Percentiles rank a stretch among this genome's conserved stretches.
These are phyloP conservation scores for Pleodorina starrii DNA, from an alignment of 139 green algal genomes.

Conservation along the genomic window DNA sequence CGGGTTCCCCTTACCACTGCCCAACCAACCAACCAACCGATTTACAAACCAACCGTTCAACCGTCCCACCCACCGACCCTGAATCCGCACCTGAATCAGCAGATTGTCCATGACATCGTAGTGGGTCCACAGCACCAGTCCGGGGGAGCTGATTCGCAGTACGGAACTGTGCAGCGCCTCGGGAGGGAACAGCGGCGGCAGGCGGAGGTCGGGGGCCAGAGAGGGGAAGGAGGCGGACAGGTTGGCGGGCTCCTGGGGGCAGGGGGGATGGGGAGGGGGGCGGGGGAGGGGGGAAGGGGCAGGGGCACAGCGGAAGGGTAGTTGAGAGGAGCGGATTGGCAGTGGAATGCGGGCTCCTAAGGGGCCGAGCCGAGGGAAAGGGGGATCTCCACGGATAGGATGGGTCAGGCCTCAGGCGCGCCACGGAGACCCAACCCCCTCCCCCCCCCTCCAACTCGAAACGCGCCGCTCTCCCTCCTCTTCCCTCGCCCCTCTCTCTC, in stretches of 20 bases:
- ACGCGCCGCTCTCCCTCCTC: background rate
- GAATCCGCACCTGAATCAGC: constrained; percentile 69
- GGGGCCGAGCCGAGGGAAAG: no score
- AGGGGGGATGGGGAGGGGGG: background rate
- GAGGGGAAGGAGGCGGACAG: constrained; percentile 65
- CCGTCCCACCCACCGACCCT: no score
- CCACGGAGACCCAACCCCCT: background rate
- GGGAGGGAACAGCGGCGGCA: constrained; percentile 52
- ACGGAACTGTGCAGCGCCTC: constrained; percentile 55
- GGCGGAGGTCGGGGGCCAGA: constrained; percentile 54
- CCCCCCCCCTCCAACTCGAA: no score
- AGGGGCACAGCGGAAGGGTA: background rate
- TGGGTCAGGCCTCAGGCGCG: no score
- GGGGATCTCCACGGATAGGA: no score
- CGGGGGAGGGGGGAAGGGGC: background rate
- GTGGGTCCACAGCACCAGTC: constrained; percentile 74
- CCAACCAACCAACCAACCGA: no score
- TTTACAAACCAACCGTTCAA: no score
- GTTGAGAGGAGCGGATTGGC: no score
- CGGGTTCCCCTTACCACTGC: background rate
- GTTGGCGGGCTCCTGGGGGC: constrained; percentile 57
- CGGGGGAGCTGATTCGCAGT: constrained; percentile 60
- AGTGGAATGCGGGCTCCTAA: no score
- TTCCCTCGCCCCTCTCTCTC: background rate
- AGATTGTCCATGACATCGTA: constrained; percentile 82